Base-by-base conservation (phyloP, 306 rosid species). In the Leucaena leucocephala region DNA sequence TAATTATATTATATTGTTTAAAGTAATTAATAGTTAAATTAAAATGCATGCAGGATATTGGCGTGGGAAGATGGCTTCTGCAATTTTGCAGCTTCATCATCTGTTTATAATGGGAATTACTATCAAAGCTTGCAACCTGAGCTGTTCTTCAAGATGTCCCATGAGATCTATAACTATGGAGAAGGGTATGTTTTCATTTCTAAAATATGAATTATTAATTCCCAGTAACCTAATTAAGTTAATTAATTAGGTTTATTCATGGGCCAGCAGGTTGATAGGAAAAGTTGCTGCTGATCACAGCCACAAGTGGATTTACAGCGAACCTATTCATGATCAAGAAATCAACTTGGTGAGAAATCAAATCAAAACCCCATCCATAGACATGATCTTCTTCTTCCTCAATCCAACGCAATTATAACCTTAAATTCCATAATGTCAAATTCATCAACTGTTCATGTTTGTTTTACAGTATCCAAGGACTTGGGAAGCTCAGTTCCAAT, bases 21-120 rank as follows among this genome's bases (percentile, higher is more conserved):
- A 19, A 5, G 34, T 35, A 33, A 59, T 8, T 35, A 3, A 64
- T 4, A 27, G 17, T 27, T 36, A 7, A 38, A 17, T 54, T 6
- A 4, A 27, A 27, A 7, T 36, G 34, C 81, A 77, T 79, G 79
- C 84, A 95, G 99, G 99, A 95, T 95, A 88, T 79, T 95, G 75
- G 99, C 90, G 6, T 95, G 99, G 99, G 99, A 95, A 88, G 99
- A 95, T 86, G 99, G 98, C 15, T 95, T 93, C 90, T 95, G 99
- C 91, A 95, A 95, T 76, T 95, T 95, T 77, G 89, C 87, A 16
- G 97, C 97, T 0, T 90, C 98, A 3, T 76, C 72, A 67, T 67
- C 93, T 22, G 82, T 89, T 69, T 85, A 89, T 27, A 61, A 33
- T 35, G 90, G 91, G 33, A 88, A 87, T 87, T 84, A 84, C 52